Evolutionary conservation across 1,284 basidiomycete species (phyloP), one percentile per base, ranked within the genome.

Genomic region (Rhodotorula mucilaginosa): DNA sequence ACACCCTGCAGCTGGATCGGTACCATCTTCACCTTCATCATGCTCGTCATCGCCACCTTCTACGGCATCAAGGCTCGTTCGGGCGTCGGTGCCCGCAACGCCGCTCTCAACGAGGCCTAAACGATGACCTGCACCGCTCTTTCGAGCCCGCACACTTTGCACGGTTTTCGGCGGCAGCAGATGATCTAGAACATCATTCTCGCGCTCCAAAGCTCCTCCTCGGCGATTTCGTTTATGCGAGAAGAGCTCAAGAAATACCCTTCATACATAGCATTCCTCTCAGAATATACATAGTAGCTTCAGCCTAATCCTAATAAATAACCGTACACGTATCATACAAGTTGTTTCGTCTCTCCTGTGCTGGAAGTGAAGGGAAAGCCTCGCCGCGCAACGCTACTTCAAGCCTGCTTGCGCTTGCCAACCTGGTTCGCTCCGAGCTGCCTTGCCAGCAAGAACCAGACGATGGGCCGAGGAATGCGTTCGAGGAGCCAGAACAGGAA

Each of bases 1-100:
- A 13, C 12, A 8, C 18, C 2, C 16, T 16, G 15, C 62, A 68
- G 70, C n/a, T 83, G 82, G 82, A 81, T 82, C 62, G 81, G 81
- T 68, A 81, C 80, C 46, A 78, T 83, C 75, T 79, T 81, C 74
- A 64, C 80, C 61, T 79, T 80, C 72, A 58, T 78, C 62, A 72
- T 77, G 19, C 71, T 80, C 67, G 18, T 78, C 59, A 74, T 78
- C 72, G 60, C 82, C 66, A 48, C 78, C 64, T 70, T 75, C 48
- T 68, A 82, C 58, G 81, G 80, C 23, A 75, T 81, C 78, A 80
- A 81, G 75, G 80, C 82, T 15, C 77, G 81, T 61, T 74, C 77
- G 10, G 79, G 81, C 46, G 79, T 78, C 57, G 82, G 82, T 18
- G 67, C 69, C 52, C 64, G 68, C 23, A 68, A 62, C 39, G 57